Percentiles rank a stretch among this genome's conserved stretches.
Conservation (phyloP, 495 filamentous ascomycete species). For the Neurospora tetraspora region DNA sequence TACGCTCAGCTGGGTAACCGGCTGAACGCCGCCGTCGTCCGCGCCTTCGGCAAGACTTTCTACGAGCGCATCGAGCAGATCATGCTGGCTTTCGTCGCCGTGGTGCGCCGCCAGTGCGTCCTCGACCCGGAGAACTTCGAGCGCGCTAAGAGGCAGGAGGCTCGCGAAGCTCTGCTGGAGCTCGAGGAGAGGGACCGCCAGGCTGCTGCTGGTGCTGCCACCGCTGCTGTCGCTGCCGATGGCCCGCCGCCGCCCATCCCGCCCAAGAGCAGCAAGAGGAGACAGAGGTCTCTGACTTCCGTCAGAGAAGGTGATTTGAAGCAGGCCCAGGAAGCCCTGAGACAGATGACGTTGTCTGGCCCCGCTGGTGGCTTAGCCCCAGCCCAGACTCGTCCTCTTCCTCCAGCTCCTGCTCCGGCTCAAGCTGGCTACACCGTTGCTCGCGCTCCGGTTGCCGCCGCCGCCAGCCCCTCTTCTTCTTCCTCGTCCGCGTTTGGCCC, state of each 20-base stretch:
- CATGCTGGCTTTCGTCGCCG: neutral
- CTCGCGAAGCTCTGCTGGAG: neutral
- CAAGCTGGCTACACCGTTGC: neutral
- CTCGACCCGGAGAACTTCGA: neutral
- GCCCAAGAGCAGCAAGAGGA: neutral
- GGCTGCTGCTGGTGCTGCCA: neutral
- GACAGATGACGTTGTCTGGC: neutral
- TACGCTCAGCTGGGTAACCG: neutral
- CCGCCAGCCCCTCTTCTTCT: neutral
- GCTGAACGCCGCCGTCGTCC: neutral
- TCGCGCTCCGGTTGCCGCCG: neutral
- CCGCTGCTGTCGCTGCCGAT: neutral
- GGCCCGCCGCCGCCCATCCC: neutral
- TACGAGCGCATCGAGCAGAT: neutral
- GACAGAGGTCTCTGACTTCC: neutral
- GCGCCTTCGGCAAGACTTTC: neutral
- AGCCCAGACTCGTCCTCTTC: neutral
- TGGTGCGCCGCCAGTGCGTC: neutral
- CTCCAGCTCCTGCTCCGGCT: neutral
- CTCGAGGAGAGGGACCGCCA: neutral
- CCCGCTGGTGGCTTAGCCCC: neutral
- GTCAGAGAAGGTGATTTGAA: neutral
- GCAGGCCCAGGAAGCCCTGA: neutral
- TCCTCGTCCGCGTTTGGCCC: neutral
- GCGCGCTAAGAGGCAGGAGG: neutral